A percentile compares a stretch with the other conserved stretches of the same genome.
phyloP scores from a whole-genome alignment of 768 basidiomycete species.

The Tremella mesenterica region DNA sequence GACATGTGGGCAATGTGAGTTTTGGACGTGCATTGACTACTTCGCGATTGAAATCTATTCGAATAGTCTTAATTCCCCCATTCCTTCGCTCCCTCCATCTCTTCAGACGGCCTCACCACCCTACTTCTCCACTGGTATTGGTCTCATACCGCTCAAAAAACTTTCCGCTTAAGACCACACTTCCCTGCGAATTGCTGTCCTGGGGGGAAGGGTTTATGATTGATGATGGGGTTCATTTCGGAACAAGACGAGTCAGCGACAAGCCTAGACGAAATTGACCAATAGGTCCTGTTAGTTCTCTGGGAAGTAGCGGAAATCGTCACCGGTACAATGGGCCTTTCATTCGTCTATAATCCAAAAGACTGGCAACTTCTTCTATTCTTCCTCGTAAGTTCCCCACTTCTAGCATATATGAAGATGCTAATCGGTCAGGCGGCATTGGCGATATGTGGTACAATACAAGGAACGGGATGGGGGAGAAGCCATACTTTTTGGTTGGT shows the following conservation, averaged over 20 bases:
- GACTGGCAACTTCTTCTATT: constrained; percentile 36
- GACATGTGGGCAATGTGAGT: constrained; percentile 36
- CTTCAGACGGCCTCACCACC: no score
- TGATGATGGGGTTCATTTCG: no score
- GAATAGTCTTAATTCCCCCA: no score
- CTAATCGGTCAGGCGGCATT: constrained; percentile 19
- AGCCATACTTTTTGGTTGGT: constrained; percentile 38
- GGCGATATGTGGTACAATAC: constrained; percentile 25
- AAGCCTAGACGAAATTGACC: no score
- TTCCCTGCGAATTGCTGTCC: no score
- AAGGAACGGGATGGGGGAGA: constrained; percentile 36
- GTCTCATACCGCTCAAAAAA: no score
- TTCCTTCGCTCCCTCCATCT: no score
- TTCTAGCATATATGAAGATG: neutral
- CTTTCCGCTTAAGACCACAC: no score
- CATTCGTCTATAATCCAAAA: constrained; percentile 23
- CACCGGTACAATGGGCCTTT: constrained; percentile 32
- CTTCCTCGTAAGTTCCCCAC: constrained; percentile 28
- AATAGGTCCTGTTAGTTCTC: constrained; percentile 34
- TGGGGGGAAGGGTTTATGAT: no score
- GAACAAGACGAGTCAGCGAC: no score
- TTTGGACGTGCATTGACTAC: neutral
- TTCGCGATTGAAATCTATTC: no score
- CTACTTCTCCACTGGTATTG: no score
- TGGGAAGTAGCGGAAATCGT: constrained; percentile 37